Evolutionary conservation across 2,329 filamentous ascomycete genomes (phyloP).

Genomic region (Claviceps purpurea): DNA sequence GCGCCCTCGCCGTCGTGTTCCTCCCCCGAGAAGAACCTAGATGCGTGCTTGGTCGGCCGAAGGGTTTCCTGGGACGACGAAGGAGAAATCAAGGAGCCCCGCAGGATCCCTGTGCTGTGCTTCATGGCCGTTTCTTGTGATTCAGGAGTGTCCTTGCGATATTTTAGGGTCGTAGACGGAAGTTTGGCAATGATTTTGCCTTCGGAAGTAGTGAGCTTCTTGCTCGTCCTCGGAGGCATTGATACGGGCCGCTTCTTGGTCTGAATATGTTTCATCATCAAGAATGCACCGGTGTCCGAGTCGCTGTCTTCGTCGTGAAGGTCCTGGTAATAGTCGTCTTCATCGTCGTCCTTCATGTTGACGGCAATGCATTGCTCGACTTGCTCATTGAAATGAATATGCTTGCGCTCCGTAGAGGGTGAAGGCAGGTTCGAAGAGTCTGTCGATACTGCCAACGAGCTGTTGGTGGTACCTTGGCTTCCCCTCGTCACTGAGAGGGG

Average conservation of each 20-base stretch:
- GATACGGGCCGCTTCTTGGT: conserved; percentile 41
- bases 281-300: conserved; percentile 58
- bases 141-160: conserved; percentile 63
- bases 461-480: conserved; percentile 42
- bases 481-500: conserved; percentile 48
- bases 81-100: conserved; percentile 46
- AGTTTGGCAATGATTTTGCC: conserved; percentile 81
- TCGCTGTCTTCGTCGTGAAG: conserved; percentile 45
- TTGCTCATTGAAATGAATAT: conserved; percentile 94
- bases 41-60: conserved; percentile 53
- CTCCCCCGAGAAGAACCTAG: conserved; percentile 49
- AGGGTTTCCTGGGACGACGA: conserved; percentile 76
- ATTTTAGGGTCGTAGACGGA: conserved; percentile 79
- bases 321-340: conserved; percentile 51
- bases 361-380: conserved; percentile 94
- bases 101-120: conserved; percentile 35
- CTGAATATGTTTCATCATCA: conserved; percentile 66
- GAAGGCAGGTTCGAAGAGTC: conserved; percentile 57
- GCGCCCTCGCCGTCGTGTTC: conserved; percentile 44
- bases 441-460: conserved; percentile 47
- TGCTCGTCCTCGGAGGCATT: conserved; percentile 27
- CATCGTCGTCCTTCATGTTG: conserved; percentile 68
- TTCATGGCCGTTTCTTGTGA: conserved; percentile 47
- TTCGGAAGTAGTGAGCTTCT: conserved; percentile 37
- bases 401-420: conserved; percentile 55